Evolutionary conservation across 2,329 filamentous ascomycete species (phyloP), one percentile per base, ranked within the genome.

Genomic region (Talaromyces rugulosus): DNA sequence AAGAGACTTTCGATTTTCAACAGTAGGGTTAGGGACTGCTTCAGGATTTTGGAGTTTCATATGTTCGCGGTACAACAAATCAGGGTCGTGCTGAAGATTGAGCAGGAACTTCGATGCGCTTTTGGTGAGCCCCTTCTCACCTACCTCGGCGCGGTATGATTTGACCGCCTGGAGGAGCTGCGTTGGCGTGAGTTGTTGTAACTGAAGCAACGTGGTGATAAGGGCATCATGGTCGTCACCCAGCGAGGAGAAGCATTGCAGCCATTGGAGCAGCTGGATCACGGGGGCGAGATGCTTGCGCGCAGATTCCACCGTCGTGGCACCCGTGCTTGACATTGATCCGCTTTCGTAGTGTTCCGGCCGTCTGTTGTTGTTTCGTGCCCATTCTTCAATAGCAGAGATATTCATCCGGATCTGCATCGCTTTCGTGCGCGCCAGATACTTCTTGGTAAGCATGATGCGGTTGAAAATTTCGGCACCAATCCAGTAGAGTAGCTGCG

Each of bases 361-460:
- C 68, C 96, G 89, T 31, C 95, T 87, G 73, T 96, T 98, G 77
- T 99, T 99, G 16, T 86, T 84, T 33, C 94, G 85, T 1, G 95
- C 94, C 95, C 95, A 99, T 72, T 99, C 95, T 75, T 99, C 95
- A 23, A 99, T 81, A 7, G 88, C 89, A 0, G 95, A 98, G 6
- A 99, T 87, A 73, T 99, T 99, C 93, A 99, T 98, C 67, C 95
- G 91, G 69, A 99, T 98, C 75, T 99, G 95, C 95, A 99, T 99
- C 3, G 95, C 95, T 76, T 99, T 99, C 18, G 95, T 99, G 59
- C 95, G 86, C 5, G 95, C 94, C 9, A 99, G 83, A 71, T 97
- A 99, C 74, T 94, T 93, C 66, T 92, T 87, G 71, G 96, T 97
- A 33, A 91, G 94, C 91, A 99, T 96, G 75, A 99, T 91, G 62